phyloP scores from a whole-genome alignment of 208 protist species.

The Acanthamoeba rhysodes region DNA sequence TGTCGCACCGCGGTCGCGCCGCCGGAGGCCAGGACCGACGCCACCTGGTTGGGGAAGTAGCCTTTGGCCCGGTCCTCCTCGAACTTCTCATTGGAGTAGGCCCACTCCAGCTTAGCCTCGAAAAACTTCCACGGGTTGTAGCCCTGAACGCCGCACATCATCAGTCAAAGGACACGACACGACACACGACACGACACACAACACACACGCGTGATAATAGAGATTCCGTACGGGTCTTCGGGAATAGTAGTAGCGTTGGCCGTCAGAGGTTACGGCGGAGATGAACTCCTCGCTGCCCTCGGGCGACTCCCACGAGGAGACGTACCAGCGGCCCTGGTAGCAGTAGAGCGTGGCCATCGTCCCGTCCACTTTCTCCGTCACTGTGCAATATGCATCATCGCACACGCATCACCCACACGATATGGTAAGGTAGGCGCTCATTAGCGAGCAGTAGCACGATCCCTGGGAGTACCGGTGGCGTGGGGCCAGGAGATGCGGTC shows the following conservation, averaged over 20 bases:
- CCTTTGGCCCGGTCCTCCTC: neutral
- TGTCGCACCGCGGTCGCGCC: neutral
- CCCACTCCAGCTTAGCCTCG: slow-evolving; percentile 42
- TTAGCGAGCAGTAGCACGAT: neutral
- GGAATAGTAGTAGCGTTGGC: slow-evolving; percentile 42
- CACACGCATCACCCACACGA: too few relatives aligned
- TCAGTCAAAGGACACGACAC: too few relatives aligned
- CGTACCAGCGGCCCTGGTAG: neutral
- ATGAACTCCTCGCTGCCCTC: slow-evolving; percentile 25
- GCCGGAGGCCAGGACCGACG: slow-evolving; percentile 15
- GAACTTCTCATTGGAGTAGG: slow-evolving; percentile 14
- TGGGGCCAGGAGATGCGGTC: neutral
- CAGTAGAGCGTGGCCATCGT: slow-evolving; percentile 27
- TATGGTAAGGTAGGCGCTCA: neutral
- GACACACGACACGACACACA: too few relatives aligned
- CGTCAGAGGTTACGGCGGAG: neutral
- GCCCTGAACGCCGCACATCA: neutral
- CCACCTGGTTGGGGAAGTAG: slow-evolving; percentile 61
- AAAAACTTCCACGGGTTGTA: slow-evolving; percentile 70
- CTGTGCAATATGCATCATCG: neutral
- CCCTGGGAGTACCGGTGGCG: neutral
- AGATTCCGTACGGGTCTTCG: neutral
- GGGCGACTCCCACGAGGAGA: slow-evolving; percentile 29
- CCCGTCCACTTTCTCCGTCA: slow-evolving; percentile 37
- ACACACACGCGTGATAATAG: too few relatives aligned